Base-by-base conservation (phyloP, 2,329 filamentous ascomycete genomes). In the Penicillium sp. region DNA sequence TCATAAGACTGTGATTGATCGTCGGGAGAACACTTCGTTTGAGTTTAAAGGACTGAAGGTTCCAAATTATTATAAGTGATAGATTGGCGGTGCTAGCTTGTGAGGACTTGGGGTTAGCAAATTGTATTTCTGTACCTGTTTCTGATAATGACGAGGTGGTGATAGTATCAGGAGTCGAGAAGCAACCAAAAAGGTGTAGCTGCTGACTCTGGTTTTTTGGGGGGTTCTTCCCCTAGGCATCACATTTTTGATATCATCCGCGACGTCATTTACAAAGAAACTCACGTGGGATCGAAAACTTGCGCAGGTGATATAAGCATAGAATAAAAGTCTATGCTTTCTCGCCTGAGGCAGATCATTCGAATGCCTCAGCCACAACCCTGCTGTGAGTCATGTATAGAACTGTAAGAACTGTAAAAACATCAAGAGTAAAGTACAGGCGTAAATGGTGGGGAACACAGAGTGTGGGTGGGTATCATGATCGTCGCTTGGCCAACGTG, bases 1-100 rank as follows among this genome's bases (percentile, higher is more conserved):
- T 63, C 58, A 78, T 54, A 79, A 77, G 69, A 75, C 72, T 7
- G 76, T 81, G 6, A 41, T 79, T 38, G 75, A 78, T 33, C 77
- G 75, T 54, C 69, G 78, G 17, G 77, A 77, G 37, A 77, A 77
- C 2, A 80, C 78, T 3, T 69, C 71, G 6, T 80, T 80, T 50
- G 73, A 78, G 58, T 79, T 77, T 62, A 78, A 77, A 53, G 75
- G 75, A 2, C 51, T 77, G 50, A 75, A 72, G 43, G 74, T 77
- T 15, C 66, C 70, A 45, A 77, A 76, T 56, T 68, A 76, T 52
- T 77, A 75, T 46, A 50, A 60, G 23, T 67, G 56, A 41, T 19
- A 25, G 17, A 27, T 27, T 25, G 1, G 6, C 15, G 2, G 7
- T 35, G 8, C 4, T 12, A 9, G 9, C 2, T 13, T 19, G 12